A percentile compares a stretch with the other conserved stretches of the same genome.
These are phyloP conservation scores for Clarireedia hainanense DNA, from an alignment of 2,329 filamentous ascomycete genomes.

Conservation along the genomic window DNA sequence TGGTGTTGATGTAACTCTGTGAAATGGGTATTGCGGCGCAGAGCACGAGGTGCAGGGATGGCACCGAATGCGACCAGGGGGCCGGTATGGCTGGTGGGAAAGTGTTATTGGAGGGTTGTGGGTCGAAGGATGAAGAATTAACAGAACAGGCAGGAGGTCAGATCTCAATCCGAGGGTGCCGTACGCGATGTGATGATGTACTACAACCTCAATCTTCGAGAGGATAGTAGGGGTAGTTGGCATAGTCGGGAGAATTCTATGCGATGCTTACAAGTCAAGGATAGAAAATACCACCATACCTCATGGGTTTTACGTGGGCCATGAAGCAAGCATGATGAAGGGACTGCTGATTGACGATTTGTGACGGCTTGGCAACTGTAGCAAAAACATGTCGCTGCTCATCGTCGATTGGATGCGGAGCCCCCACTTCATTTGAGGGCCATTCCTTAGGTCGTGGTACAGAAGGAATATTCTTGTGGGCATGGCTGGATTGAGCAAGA, in stretches of 20 bases:
- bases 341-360: neutral
- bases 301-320: conserved; percentile 7
- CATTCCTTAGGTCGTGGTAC: neutral
- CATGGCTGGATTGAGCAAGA: neutral
- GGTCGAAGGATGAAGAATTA: neutral
- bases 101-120: neutral
- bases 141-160: neutral
- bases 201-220: neutral
- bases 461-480: conserved; percentile 6
- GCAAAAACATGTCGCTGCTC: neutral
- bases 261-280: neutral
- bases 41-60: conserved; percentile 7
- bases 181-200: conserved; percentile 1
- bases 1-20: neutral
- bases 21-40: conserved; percentile 2
- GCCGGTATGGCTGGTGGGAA: neutral
- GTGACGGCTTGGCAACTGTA: neutral
- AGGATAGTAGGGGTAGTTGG: neutral
- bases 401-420: neutral
- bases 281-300: conserved; percentile 4
- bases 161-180: conserved; percentile 6
- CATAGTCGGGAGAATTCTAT: neutral
- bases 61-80: neutral
- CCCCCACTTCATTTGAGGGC: neutral
- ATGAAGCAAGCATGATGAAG: neutral